These are phyloP conservation scores for Ceratocystis diversiconidia DNA, from an alignment of 2,329 filamentous ascomycete genomes.

Conservation along the genomic window DNA sequence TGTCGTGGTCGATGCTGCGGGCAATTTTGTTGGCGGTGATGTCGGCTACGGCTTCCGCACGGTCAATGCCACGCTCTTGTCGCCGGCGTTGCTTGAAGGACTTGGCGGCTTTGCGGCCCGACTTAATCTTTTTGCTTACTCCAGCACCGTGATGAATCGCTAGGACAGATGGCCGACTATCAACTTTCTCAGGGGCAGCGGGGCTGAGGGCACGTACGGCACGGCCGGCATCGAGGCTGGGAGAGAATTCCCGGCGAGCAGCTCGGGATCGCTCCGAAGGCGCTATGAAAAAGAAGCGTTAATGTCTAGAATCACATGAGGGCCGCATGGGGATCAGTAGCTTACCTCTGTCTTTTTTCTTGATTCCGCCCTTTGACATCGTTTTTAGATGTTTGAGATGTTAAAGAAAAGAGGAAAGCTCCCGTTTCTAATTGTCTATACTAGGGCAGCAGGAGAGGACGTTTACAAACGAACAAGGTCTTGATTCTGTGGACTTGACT, in stretches of 20 bases:
- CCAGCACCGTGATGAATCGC: conserved; percentile 53
- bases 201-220: conserved; percentile 14
- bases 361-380: conserved; percentile 18
- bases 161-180: conserved; percentile 49
- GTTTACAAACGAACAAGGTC: neutral
- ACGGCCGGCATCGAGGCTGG: conserved; percentile 14
- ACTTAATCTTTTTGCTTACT: conserved; percentile 51
- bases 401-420: neutral
- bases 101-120: conserved; percentile 38
- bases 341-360: conserved; percentile 18
- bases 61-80: conserved; percentile 43
- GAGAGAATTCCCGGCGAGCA: conserved; percentile 17
- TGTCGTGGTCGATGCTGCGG: conserved; percentile 38
- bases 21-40: conserved; percentile 42
- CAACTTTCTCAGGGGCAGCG: conserved; percentile 8
- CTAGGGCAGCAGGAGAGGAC: neutral
- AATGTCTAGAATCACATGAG: neutral
- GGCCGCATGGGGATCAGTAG: neutral
- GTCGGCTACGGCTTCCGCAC: conserved; percentile 45
- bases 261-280: conserved; percentile 15
- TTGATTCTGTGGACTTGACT: neutral
- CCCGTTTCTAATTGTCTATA: neutral
- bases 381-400: neutral
- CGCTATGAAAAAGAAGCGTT: conserved; percentile 10
- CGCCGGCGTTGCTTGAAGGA: conserved; percentile 42